Conservation (phyloP, 768 basidiomycete genomes). For the Podaxis mareebaensis region DNA sequence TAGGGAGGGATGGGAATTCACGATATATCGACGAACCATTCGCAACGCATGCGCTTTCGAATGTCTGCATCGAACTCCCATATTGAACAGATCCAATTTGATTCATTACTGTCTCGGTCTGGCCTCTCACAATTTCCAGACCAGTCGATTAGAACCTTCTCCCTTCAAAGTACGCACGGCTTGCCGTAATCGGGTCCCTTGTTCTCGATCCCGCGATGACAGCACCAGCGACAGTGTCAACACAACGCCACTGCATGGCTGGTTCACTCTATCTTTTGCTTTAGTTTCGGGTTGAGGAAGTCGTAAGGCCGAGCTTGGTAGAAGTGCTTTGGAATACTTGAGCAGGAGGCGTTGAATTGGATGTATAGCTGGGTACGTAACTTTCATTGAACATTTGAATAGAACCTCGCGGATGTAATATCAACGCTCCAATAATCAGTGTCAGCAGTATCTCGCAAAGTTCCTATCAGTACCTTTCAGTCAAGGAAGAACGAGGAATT, state of each 20-base stretch:
- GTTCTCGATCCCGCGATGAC: neutral
- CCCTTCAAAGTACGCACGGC: neutral
- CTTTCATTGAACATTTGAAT: conserved; percentile 8
- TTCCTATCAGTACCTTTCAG: conserved; percentile 10
- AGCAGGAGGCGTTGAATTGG: neutral
- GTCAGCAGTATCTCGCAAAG: neutral
- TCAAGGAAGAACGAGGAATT: neutral
- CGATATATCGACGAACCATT: neutral
- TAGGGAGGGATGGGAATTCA: neutral
- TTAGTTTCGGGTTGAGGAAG: neutral
- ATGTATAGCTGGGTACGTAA: conserved; percentile 9
- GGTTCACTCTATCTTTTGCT: conserved; percentile 2
- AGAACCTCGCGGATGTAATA: conserved; percentile 12
- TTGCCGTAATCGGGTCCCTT: neutral
- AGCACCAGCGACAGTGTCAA: neutral
- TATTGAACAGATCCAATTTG: no score
- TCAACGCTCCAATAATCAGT: neutral
- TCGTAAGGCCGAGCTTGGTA: conserved; percentile 1
- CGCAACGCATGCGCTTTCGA: neutral
- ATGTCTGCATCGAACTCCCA: neutral
- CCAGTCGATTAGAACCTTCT: neutral
- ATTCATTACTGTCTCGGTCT: neutral
- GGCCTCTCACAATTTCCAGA: neutral
- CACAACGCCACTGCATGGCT: neutral
- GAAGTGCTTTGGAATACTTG: neutral